Evolutionary conservation across 2,329 filamentous ascomycete species (phyloP).

Genomic region (Colletotrichum tanaceti): DNA sequence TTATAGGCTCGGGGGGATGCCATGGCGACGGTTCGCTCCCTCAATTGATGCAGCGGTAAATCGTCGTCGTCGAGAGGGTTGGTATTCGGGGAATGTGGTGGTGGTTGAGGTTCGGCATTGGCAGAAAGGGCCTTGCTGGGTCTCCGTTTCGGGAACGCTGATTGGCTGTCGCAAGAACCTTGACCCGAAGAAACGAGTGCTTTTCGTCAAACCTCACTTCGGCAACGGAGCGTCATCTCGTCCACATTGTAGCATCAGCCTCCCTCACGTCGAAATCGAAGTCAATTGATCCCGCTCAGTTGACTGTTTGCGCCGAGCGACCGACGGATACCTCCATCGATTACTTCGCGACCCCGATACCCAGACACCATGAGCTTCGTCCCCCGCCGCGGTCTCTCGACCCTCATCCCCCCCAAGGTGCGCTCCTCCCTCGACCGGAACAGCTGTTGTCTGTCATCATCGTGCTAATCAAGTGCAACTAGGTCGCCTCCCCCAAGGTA

Average conservation of each 20-base stretch:
- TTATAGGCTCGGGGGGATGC: conserved; percentile 71
- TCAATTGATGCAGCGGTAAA: conserved; percentile 26
- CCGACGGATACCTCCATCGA: conserved; percentile 43
- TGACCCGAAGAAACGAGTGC: conserved; percentile 60
- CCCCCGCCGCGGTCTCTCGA: conserved; percentile 90
- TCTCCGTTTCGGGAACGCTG: conserved; percentile 47
- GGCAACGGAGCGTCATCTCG: conserved; percentile 39
- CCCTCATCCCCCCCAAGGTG: conserved; percentile 99
- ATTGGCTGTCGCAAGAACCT: conserved; percentile 59
- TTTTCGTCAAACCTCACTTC: conserved; percentile 55
- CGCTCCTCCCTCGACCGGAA: conserved; percentile 46
- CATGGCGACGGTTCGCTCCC: conserved; percentile 60
- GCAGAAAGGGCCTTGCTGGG: conserved; percentile 39
- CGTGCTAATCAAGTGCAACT: conserved; percentile 25
- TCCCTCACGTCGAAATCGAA: conserved; percentile 37
- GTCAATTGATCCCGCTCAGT: conserved; percentile 41
- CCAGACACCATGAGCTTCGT: conserved; percentile 88
- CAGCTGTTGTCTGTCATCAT: conserved; percentile 3
- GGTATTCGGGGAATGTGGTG: conserved; percentile 37
- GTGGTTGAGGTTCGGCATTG: conserved; percentile 44
- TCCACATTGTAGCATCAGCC: conserved; percentile 37
- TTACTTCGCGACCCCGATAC: conserved; percentile 45
- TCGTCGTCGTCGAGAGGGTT: conserved; percentile 16
- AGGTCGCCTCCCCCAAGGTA: conserved; percentile 90
- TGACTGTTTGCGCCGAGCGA: conserved; percentile 40